Conservation (phyloP, 139 green algal genomes). For the Pedinophyceae sp. region DNA sequence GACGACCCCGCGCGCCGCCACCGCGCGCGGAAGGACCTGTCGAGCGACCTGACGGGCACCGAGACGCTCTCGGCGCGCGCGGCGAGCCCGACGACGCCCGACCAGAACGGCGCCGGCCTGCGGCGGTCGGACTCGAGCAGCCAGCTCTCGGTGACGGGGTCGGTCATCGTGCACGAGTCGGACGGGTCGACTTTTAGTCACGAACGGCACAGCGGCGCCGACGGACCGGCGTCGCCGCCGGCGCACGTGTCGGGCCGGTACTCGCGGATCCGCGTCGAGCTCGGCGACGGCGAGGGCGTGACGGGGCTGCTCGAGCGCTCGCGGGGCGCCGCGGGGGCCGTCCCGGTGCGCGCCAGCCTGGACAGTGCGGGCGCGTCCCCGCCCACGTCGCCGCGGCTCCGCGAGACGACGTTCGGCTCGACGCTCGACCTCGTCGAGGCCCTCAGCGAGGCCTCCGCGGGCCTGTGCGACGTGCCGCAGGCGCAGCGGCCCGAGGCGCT, state of each 20-base stretch:
- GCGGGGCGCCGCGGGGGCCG: constrained; percentile 3
- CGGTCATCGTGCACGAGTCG: neutral
- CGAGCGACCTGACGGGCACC: too few species aligned
- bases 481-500: constrained; percentile 17
- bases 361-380: too few species aligned
- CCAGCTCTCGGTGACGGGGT: too few species aligned
- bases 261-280: constrained; percentile 19
- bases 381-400: constrained; percentile 24
- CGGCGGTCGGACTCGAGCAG: constrained; percentile 42
- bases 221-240: neutral
- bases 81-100: too few species aligned
- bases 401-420: constrained; percentile 68
- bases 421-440: constrained; percentile 92
- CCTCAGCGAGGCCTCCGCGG: constrained; percentile 65
- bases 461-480: constrained; percentile 51
- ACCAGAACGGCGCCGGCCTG: constrained; percentile 24
- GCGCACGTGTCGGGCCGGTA: neutral
- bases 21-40: too few species aligned
- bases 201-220: neutral
- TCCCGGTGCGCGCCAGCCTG: too few species aligned
- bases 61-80: too few species aligned
- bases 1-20: too few species aligned
- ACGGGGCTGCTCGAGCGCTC: constrained; percentile 25
- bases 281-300: constrained; percentile 48
- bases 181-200: neutral